These are phyloP conservation scores for Pyracantha coccinea DNA, from an alignment of 331 rosid species.

Conservation along the genomic window DNA sequence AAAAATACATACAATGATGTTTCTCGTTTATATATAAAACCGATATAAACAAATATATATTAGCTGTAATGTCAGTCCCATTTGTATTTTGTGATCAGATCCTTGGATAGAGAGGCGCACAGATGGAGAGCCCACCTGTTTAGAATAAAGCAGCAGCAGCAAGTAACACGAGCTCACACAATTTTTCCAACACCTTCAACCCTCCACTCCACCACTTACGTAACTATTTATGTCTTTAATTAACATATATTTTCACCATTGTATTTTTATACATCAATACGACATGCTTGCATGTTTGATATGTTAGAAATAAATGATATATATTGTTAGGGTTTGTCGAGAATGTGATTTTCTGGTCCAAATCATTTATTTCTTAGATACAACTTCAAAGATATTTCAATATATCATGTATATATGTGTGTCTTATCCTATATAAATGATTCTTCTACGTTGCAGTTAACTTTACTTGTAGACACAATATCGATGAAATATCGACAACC, in stretches of 20 bases:
- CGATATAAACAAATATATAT: no score
- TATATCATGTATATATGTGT: no score
- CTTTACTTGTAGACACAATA: not conserved
- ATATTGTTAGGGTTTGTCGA: not conserved
- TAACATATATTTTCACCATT: not conserved
- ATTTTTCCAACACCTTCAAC: constrained; percentile 16
- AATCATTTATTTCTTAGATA: not conserved
- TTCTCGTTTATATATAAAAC: not conserved
- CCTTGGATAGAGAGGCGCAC: not conserved
- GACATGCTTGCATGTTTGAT: no score
- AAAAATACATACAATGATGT: not conserved
- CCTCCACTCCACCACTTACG: not conserved
- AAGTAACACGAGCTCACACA: not conserved
- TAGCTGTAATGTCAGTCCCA: constrained; percentile 9
- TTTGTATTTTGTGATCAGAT: not conserved
- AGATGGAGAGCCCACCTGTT: not conserved
- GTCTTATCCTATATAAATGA: no score
- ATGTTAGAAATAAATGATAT: not conserved
- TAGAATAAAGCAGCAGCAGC: constrained; percentile 15
- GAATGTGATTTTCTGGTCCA: not conserved
- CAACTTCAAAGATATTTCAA: not conserved
- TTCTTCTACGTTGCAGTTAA: no score
- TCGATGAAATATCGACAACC: no score
- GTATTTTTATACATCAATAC: no score
- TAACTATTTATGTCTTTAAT: not conserved